These are phyloP conservation scores for Diaporthe eres DNA, from an alignment of 2,329 filamentous ascomycete species.

Conservation along the genomic window DNA sequence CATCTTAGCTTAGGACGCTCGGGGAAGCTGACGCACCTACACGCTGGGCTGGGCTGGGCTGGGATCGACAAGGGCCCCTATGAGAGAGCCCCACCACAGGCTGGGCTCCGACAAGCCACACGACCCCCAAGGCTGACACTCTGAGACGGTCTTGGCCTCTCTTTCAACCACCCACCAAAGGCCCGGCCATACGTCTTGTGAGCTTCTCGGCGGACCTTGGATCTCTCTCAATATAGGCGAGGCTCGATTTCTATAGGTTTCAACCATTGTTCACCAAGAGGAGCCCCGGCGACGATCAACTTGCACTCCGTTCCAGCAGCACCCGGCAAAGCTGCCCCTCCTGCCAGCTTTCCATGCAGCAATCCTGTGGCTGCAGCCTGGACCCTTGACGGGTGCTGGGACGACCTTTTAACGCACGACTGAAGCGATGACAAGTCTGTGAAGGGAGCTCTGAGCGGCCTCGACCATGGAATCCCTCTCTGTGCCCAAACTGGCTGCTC, in stretches of 20 bases:
- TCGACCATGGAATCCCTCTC: slow-evolving; percentile 41
- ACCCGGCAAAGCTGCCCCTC: slow-evolving; percentile 30
- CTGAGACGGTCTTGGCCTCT: slow-evolving; percentile 35
- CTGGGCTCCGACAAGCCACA: slow-evolving; percentile 38
- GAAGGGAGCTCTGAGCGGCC: slow-evolving; percentile 15
- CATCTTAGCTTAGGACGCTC: background rate
- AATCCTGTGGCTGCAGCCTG: slow-evolving; percentile 43
- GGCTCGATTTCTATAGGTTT: background rate
- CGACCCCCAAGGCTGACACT: slow-evolving; percentile 41
- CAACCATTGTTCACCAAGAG: background rate
- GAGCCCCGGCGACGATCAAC: background rate
- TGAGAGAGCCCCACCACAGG: slow-evolving; percentile 25
- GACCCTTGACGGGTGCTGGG: slow-evolving; percentile 54
- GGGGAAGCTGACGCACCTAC: slow-evolving; percentile 29
- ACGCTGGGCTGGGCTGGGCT: slow-evolving; percentile 8
- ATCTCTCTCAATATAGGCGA: background rate
- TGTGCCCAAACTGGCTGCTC: slow-evolving; percentile 62
- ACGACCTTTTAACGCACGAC: slow-evolving; percentile 40
- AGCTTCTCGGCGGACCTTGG: slow-evolving; percentile 16
- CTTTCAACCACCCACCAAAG: slow-evolving; percentile 26
- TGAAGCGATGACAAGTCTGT: slow-evolving; percentile 42
- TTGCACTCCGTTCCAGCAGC: slow-evolving; percentile 2
- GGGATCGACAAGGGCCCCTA: slow-evolving; percentile 26
- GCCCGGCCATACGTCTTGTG: slow-evolving; percentile 11
- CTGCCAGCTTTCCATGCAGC: slow-evolving; percentile 47